Evolutionary conservation across 768 basidiomycete genomes (phyloP).

Genomic region (Gelatoporia subvermispora): DNA sequence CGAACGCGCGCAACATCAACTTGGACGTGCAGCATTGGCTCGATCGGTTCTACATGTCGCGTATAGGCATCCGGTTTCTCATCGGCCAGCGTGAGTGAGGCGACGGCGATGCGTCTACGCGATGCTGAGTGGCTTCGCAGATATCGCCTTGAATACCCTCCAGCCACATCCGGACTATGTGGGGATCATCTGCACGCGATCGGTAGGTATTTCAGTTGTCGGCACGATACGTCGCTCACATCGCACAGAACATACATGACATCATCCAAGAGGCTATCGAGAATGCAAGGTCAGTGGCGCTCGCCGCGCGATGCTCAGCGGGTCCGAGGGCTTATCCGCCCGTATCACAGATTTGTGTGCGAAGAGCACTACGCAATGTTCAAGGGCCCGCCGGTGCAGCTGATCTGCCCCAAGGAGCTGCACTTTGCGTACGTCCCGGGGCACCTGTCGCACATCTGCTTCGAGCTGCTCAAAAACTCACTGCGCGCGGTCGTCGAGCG

Average conservation of each 20-base stretch:
- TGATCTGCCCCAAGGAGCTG: constrained; percentile 86
- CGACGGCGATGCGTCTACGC: not conserved
- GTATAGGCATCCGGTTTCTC: constrained; percentile 93
- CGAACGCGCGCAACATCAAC: constrained; percentile 67
- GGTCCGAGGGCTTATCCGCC: not conserved
- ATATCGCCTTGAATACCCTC: constrained; percentile 91
- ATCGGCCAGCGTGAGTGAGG: constrained; percentile 79
- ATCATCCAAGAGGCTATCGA: constrained; percentile 99
- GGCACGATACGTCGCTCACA: not conserved
- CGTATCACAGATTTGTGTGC: constrained; percentile 59
- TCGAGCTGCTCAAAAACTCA: constrained; percentile 97
- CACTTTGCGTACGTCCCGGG: constrained; percentile 94
- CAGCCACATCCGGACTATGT: constrained; percentile 90
- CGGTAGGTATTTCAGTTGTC: constrained; percentile 44
- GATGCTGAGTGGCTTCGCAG: constrained; percentile 32
- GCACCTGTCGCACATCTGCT: constrained; percentile 93
- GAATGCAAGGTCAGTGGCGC: constrained; percentile 56
- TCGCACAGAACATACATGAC: constrained; percentile 79
- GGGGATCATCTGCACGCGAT: constrained; percentile 93
- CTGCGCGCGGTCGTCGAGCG: constrained; percentile 94
- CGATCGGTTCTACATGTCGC: constrained; percentile 94
- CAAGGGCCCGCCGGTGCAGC: constrained; percentile 92
- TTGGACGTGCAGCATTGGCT: constrained; percentile 92
- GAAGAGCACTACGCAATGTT: constrained; percentile 95
- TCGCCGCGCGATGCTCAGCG: not conserved